Base-by-base conservation (phyloP, 345 rosid genomes). In the Nasturtium officinale region DNA sequence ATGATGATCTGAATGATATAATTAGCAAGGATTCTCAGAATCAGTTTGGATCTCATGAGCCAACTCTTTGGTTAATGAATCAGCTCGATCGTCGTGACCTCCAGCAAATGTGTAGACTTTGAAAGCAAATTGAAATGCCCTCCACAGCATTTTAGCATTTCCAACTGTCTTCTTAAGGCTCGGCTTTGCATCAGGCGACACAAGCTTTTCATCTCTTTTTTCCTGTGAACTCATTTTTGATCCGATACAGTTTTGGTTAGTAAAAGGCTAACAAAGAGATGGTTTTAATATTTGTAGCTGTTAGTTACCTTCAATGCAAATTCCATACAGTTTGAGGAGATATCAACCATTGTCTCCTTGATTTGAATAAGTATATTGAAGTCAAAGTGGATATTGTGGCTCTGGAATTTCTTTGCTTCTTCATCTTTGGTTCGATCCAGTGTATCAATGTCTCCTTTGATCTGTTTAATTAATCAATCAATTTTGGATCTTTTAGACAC, bases 241-340 rank as follows among this genome's bases (percentile, higher is more conserved):
- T 20, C 5, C 61, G 0, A 54, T 16, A n/a, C 2, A 16, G 25
- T 29, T 71, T 12, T 13, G 5, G 45, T 45, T 7, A 40, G 55
- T 3, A 33, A 18, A 23, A 40, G 42, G 0, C 1, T 43, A 18
- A 4, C 28, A 1, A 23, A 16, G 1, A 32, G 17, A n/a, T 12
- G 32, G 13, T 8, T 40, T 61, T 16, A 5, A 32, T 18, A 18
- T 21, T 26, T 50, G 2, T 29, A 11, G 38, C 0, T 21, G 11
- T 17, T 33, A 38, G 6, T n/a, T 86, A 91, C 98, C 94, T 86
- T 82, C 45, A 95, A 73, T 47, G 88, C 91, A 32, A 87, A 67
- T 78, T 95, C 96, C 94, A 90, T 95, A 78, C 93, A 87, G 69
- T 75, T 84, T 3, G 98, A 90, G 72, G 92, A 95, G 76, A 88